Conservation (phyloP, 1,284 basidiomycete genomes). For the Microbotryum violaceum region DNA sequence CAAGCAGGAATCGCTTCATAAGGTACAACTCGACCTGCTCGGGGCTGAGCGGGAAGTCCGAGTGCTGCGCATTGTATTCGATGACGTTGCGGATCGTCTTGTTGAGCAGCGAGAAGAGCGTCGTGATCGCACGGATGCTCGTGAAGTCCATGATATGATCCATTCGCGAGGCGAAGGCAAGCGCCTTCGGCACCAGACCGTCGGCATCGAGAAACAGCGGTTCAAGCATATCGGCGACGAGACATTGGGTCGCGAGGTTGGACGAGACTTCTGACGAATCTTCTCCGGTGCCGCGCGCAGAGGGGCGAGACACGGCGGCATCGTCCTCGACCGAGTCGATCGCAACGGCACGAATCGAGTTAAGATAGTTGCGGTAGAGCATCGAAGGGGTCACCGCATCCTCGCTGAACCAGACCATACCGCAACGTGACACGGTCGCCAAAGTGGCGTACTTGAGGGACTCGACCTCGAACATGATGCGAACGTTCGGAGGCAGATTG, state of each 20-base stretch:
- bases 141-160: conserved; percentile 99
- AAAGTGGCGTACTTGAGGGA: conserved; percentile 94
- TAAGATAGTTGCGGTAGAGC: conserved; percentile 85
- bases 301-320: conserved; percentile 35
- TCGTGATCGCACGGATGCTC: conserved; percentile 78
- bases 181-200: conserved; percentile 70
- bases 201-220: conserved; percentile 67
- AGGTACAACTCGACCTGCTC: conserved; percentile 88
- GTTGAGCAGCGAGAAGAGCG: conserved; percentile 93
- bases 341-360: conserved; percentile 64
- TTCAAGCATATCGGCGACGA: conserved; percentile 68
- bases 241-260: conserved; percentile 64
- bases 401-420: conserved; percentile 99
- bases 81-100: conserved; percentile 89
- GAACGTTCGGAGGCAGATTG: conserved; percentile 90
- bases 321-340: conserved; percentile 82
- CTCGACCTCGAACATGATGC: conserved; percentile 99
- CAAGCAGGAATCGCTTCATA: conserved; percentile 80
- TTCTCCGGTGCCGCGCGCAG: conserved; percentile 49
- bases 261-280: conserved; percentile 49
- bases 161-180: conserved; percentile 69
- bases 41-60: conserved; percentile 80
- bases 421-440: conserved; percentile 98
- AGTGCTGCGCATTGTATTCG: conserved; percentile 89
- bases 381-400: conserved; percentile 84